Percentiles rank a stretch among this genome's conserved stretches.
These are phyloP conservation scores for Davidsoniella neocaledoniae DNA, from an alignment of 2,329 filamentous ascomycete species.

Conservation along the genomic window DNA sequence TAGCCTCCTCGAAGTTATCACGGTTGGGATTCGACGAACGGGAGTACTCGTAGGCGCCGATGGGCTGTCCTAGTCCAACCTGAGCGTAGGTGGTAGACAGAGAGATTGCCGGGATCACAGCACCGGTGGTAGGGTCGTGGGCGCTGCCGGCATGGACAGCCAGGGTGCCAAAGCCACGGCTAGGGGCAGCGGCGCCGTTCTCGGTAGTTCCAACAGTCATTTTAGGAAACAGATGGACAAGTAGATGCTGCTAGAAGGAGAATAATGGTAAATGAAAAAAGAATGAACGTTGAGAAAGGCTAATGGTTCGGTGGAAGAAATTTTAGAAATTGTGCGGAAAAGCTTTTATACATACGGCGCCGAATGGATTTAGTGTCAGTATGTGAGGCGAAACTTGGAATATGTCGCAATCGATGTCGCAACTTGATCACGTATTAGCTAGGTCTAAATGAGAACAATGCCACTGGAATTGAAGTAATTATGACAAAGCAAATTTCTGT, in stretches of 20 bases:
- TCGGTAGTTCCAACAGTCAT: conserved; percentile 12
- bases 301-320: not conserved
- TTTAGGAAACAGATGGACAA: not conserved
- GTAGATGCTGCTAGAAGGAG: not conserved
- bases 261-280: not conserved
- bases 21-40: conserved; percentile 90
- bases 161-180: conserved; percentile 71
- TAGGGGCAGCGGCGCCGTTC: conserved; percentile 40
- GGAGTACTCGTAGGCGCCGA: conserved; percentile 85
- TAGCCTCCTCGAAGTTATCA: conserved; percentile 79
- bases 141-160: conserved; percentile 88
- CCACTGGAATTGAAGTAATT: not conserved
- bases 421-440: not conserved
- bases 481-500: not conserved
- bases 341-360: not conserved
- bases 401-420: conserved; percentile 10
- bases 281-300: not conserved
- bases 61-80: conserved; percentile 66
- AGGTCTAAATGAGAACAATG: not conserved
- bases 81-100: conserved; percentile 96
- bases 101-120: conserved; percentile 91
- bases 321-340: not conserved
- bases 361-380: not conserved
- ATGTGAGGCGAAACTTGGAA: not conserved
- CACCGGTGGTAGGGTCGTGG: conserved; percentile 80